Conservation (phyloP, 2,329 filamentous ascomycete genomes). For the Alternaria longipes region DNA sequence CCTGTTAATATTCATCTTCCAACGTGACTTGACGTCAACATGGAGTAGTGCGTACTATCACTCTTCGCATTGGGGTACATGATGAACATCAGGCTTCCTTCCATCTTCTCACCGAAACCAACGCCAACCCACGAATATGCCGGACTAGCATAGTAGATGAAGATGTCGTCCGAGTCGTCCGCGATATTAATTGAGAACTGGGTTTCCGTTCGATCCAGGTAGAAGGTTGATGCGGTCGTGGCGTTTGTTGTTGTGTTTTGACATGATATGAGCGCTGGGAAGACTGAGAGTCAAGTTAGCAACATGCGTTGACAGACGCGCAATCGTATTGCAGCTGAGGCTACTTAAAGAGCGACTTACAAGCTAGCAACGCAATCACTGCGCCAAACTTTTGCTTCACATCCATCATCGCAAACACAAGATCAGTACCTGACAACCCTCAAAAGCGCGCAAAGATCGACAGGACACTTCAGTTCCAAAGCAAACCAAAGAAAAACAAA, state of each 20-base stretch:
- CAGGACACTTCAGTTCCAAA: background rate
- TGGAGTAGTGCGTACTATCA: constrained; percentile 36
- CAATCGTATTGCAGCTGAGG: background rate
- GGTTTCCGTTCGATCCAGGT: constrained; percentile 41
- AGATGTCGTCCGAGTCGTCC: constrained; percentile 46
- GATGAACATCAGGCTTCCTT: constrained; percentile 56
- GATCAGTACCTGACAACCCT: background rate
- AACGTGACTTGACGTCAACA: background rate
- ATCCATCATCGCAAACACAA: constrained; percentile 6
- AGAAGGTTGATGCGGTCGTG: constrained; percentile 45
- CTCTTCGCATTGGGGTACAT: constrained; percentile 52
- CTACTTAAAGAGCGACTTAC: constrained; percentile 12
- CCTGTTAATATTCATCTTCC: constrained; percentile 10
- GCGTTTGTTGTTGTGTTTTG: constrained; percentile 23
- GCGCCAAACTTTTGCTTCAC: constrained; percentile 8
- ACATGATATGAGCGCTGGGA: constrained; percentile 23
- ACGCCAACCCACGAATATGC: constrained; percentile 57
- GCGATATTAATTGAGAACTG: constrained; percentile 49
- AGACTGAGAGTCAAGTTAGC: constrained; percentile 23
- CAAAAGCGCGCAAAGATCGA: background rate
- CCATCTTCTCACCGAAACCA: constrained; percentile 56
- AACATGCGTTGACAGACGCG: background rate
- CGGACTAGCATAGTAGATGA: constrained; percentile 46
- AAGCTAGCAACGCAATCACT: constrained; percentile 21
- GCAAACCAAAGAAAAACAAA: constrained; percentile 1